These are phyloP conservation scores for Colletotrichum sp. DNA, from an alignment of 2,329 filamentous ascomycete species.

Conservation along the genomic window DNA sequence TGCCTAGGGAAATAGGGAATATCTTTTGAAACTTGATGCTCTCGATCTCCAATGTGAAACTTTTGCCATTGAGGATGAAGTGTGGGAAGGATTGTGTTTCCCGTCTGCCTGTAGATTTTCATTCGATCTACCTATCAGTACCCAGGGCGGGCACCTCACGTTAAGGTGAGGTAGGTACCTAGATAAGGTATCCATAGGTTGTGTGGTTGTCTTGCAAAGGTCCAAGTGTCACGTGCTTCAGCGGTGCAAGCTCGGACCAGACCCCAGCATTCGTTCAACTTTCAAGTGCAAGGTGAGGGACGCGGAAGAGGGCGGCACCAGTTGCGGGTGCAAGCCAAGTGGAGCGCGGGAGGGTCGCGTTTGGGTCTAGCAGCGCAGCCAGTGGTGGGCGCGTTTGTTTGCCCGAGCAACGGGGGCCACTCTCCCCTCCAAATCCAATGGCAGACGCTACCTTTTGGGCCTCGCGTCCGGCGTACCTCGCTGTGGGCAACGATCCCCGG, in stretches of 20 bases:
- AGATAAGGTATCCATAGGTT: too few relatives aligned
- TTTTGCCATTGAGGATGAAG: background rate
- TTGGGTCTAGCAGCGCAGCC: background rate
- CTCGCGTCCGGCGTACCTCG: background rate
- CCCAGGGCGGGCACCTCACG: too few relatives aligned
- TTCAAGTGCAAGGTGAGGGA: background rate
- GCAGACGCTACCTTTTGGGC: background rate
- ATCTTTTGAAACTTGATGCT: background rate
- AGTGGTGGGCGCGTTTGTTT: conserved; percentile 15
- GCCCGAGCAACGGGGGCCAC: conserved; percentile 14
- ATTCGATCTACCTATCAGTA: background rate
- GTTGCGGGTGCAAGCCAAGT: background rate
- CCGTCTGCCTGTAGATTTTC: background rate
- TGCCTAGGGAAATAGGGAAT: background rate
- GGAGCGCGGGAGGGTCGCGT: conserved; percentile 5
- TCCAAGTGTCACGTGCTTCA: background rate
- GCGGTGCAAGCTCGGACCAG: background rate
- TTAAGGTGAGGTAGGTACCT: too few relatives aligned
- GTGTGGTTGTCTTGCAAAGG: background rate
- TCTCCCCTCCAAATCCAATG: background rate
- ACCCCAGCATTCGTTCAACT: background rate
- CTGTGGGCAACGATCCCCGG: background rate
- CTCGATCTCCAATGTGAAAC: background rate
- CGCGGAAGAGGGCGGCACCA: background rate
- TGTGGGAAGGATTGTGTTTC: background rate